Evolutionary conservation across 2,329 filamentous ascomycete species (phyloP).

Genomic region (Chaetomium olivaceum): DNA sequence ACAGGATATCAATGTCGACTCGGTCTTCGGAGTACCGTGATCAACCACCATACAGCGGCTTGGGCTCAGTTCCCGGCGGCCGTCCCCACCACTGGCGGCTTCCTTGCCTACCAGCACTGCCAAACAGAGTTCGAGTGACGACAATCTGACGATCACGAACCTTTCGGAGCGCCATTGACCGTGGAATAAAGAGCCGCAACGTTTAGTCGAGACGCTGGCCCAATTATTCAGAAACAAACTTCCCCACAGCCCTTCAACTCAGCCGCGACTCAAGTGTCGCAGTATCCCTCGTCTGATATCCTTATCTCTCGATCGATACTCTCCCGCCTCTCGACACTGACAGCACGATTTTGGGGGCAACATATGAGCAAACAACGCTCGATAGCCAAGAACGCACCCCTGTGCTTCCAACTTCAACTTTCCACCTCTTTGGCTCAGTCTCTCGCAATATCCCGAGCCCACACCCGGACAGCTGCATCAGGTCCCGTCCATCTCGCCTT

Average conservation of each 20-base stretch:
- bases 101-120: not conserved
- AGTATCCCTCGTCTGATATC: constrained; percentile 8
- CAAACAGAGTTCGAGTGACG: constrained; percentile 17
- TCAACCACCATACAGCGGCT: constrained; percentile 1
- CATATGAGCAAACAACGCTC: not conserved
- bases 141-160: constrained; percentile 20
- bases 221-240: constrained; percentile 12
- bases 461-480: constrained; percentile 4
- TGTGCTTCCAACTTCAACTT: constrained; percentile 2
- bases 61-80: constrained; percentile 9
- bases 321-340: constrained; percentile 1
- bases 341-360: not conserved
- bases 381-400: not conserved
- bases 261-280: not conserved
- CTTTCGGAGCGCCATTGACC: not conserved
- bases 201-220: not conserved
- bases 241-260: constrained; percentile 20
- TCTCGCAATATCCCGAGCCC: constrained; percentile 20
- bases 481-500: not conserved
- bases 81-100: constrained; percentile 11
- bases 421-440: constrained; percentile 14
- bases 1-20: not conserved
- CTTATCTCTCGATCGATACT: not conserved
- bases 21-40: constrained; percentile 2
- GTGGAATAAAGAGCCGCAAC: not conserved